Evolutionary conservation across 1,284 basidiomycete species (phyloP), one percentile per base, ranked within the genome.

Genomic region (Fistulina hepatica): DNA sequence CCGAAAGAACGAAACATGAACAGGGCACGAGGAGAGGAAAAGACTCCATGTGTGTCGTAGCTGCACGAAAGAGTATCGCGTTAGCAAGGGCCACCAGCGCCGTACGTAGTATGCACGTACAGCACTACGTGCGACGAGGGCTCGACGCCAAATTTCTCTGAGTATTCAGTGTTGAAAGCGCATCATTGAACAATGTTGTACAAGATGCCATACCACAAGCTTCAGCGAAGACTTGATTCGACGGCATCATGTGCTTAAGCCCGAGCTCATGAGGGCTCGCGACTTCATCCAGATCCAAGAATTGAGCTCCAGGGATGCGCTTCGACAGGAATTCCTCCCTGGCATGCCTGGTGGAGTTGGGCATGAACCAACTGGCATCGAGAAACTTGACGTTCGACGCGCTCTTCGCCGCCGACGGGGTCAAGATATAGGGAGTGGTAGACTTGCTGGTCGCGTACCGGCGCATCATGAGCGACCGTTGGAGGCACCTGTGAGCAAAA

Each of bases 241-340:
- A 60, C 4, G 94, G 94, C 72, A 97, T 81, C 92, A 97, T 97
- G 61, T 97, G 93, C 50, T 83, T 84, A 13, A 97, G 64, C 10
- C 81, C 82, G 4, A 91, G 66, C 51, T 77, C 65, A 52, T 81
- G 70, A 7, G 70, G 54, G 42, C 71, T 75, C 2, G 82, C 76
- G 16, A 86, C 80, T 34, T 76, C 67, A 57, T 94, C 93, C 24
- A 97, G 67, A 56, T 95, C 82, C 50, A 93, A 72, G 52, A 82
- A 88, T 21, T 69, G 73, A 0, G 91, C 78, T 5, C 70, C 67
- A 5, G 82, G 84, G 23, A 97, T 73, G 25, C 83, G 73, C 43
- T 72, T 75, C n/a, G 60, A 52, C 10, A 63, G 50, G 46, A 75
- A 91, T 54, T 92, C 90, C 20, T 72, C 56, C 22, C 57, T 57